Evolutionary conservation across 352 stramenopile genomes (phyloP).

Genomic region (Globisporangium recalcitrans): DNA sequence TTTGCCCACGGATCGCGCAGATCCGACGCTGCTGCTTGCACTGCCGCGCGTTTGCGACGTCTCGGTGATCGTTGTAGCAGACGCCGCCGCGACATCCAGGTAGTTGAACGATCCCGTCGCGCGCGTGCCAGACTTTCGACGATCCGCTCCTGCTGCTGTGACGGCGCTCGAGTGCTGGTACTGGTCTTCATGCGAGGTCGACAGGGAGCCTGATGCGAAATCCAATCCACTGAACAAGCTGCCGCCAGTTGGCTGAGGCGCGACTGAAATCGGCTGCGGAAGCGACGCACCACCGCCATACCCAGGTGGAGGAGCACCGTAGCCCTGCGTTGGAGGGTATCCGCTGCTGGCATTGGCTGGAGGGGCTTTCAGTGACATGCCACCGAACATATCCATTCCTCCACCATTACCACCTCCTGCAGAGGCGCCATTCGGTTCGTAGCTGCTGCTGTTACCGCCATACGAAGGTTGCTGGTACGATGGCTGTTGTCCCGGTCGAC

Average conservation of each 20-base stretch:
- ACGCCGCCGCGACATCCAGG: conserved; percentile 37
- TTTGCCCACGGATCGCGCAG: conserved; percentile 35
- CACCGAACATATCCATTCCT: conserved; percentile 64
- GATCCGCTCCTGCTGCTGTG: conserved; percentile 17
- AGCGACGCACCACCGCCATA: conserved; percentile 16
- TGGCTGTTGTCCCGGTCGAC: conserved; percentile 12
- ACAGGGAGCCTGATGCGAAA: conserved; percentile 26
- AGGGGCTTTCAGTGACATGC: conserved; percentile 58
- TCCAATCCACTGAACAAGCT: conserved; percentile 49
- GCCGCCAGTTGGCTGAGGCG: conserved; percentile 2
- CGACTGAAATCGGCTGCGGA: not conserved
- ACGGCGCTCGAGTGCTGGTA: not conserved
- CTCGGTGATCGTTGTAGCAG: conserved; percentile 17
- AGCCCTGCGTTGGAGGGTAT: conserved; percentile 13
- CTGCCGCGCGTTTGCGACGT: conserved; percentile 23
- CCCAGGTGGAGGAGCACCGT: conserved; percentile 19
- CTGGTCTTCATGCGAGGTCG: conserved; percentile 20
- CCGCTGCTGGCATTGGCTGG: conserved; percentile 4
- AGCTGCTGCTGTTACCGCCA: conserved; percentile 8
- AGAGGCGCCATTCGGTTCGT: conserved; percentile 11
- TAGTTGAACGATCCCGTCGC: conserved; percentile 57
- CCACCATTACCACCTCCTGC: conserved; percentile 11
- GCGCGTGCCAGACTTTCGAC: conserved; percentile 31
- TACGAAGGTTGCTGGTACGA: conserved; percentile 12
- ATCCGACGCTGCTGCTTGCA: conserved; percentile 20